These are phyloP conservation scores for Thymus mandschuricus DNA, from an alignment of 257 asterid species.

Conservation along the genomic window DNA sequence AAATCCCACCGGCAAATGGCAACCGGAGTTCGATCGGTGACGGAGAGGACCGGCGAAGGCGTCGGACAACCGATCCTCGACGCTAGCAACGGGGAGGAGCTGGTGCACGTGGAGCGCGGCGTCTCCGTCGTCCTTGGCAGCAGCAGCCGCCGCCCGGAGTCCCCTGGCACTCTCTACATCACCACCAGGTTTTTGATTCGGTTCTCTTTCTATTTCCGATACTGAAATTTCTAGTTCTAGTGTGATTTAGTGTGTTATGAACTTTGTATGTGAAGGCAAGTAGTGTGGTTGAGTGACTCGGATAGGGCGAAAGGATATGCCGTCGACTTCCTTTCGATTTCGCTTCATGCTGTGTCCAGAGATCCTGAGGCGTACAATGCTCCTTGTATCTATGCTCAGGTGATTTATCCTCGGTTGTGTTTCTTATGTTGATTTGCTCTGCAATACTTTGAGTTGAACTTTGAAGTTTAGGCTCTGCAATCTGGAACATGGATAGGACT, in stretches of 20 bases:
- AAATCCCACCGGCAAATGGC: conserved; percentile 45
- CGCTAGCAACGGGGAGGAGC: conserved; percentile 63
- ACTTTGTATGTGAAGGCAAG: conserved; percentile 62
- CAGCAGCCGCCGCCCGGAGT: conserved; percentile 58
- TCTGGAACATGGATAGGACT: background rate
- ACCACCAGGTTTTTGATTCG: conserved; percentile 57
- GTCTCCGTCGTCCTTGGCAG: conserved; percentile 76
- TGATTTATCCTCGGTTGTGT: conserved; percentile 27
- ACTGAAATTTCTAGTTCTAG: background rate
- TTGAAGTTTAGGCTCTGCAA: background rate
- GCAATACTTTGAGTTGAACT: background rate
- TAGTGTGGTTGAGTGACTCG: conserved; percentile 88
- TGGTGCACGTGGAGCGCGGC: conserved; percentile 60
- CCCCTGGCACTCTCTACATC: conserved; percentile 86
- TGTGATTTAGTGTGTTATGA: conserved; percentile 18
- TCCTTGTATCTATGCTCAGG: conserved; percentile 95
- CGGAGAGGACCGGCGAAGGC: conserved; percentile 68
- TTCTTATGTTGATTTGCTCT: background rate
- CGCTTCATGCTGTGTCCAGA: conserved; percentile 91
- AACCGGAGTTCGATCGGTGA: conserved; percentile 56
- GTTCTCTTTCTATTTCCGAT: background rate
- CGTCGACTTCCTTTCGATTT: conserved; percentile 71
- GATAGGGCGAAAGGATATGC: conserved; percentile 79
- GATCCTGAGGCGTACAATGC: conserved; percentile 85
- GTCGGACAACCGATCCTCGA: conserved; percentile 68